These are phyloP conservation scores for Populus deltoides DNA, from an alignment of 345 rosid genomes.

Conservation along the genomic window DNA sequence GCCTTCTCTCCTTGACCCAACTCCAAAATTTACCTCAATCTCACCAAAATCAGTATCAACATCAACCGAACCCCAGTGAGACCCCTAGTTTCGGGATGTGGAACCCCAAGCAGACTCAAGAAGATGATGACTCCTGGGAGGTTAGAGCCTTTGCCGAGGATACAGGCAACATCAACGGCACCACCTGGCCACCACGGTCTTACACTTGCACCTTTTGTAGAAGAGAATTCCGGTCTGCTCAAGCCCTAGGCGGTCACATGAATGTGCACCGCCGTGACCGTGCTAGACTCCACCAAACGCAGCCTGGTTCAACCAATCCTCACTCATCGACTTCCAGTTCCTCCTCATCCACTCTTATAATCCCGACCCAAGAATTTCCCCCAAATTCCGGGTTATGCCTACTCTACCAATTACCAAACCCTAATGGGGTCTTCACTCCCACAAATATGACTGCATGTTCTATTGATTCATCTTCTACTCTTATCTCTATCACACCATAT, in stretches of 20 bases:
- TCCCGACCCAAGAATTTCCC: conserved; percentile 47
- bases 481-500: conserved; percentile 43
- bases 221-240: conserved; percentile 93
- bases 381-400: conserved; percentile 52
- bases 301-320: conserved; percentile 14
- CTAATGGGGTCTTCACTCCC: conserved; percentile 34
- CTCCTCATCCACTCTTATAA: conserved; percentile 32
- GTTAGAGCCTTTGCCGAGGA: conserved; percentile 89
- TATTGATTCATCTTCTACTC: conserved; percentile 47
- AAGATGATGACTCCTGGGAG: conserved; percentile 92
- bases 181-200: conserved; percentile 97
- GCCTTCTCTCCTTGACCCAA: conserved; percentile 40
- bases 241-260: conserved; percentile 99
- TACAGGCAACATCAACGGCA: conserved; percentile 61
- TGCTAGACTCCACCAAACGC: conserved; percentile 64
- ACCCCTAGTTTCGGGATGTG: conserved; percentile 42
- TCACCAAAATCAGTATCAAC: conserved; percentile 20
- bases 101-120: conserved; percentile 55
- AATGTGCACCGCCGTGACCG: conserved; percentile 97
- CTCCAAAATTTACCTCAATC: conserved; percentile 29
- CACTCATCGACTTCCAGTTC: conserved; percentile 13
- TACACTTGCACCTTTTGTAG: conserved; percentile 91
- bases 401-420: conserved; percentile 69
- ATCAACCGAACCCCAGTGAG: conserved; percentile 16
- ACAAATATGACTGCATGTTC: conserved; percentile 18